These are phyloP conservation scores for Trypanosoma avium DNA, from an alignment of 208 protist species.

Conservation along the genomic window DNA sequence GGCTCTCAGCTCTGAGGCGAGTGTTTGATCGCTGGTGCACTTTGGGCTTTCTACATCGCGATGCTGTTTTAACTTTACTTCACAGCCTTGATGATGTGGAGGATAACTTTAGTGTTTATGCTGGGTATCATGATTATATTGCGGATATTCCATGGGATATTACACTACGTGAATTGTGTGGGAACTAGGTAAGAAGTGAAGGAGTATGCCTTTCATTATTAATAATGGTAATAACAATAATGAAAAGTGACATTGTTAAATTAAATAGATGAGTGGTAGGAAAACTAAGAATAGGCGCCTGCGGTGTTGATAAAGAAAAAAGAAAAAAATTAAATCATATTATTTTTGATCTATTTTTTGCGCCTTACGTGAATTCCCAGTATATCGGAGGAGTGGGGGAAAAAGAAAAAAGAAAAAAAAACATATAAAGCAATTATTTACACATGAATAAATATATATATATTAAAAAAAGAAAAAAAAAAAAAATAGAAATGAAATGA, in stretches of 20 bases:
- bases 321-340: no score
- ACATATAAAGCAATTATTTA: no score
- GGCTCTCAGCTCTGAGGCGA: conserved; percentile 46
- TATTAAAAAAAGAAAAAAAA: conserved; percentile 6
- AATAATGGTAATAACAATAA: no score
- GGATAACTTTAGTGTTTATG: conserved; percentile 34
- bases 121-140: conserved; percentile 46
- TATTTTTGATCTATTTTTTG: no score
- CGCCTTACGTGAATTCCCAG: no score
- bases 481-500: conserved; percentile 15
- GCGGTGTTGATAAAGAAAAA: no score
- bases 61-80: conserved; percentile 41
- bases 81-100: conserved; percentile 26
- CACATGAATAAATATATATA: no score
- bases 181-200: conserved; percentile 12
- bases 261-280: no score
- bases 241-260: no score
- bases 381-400: background rate
- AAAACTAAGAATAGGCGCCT: no score
- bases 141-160: conserved; percentile 29
- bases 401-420: background rate
- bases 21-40: conserved; percentile 61
- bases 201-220: no score
- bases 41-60: conserved; percentile 39
- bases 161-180: conserved; percentile 20